phyloP scores from a whole-genome alignment of 1,284 basidiomycete species.

The Puccinia coronata region DNA sequence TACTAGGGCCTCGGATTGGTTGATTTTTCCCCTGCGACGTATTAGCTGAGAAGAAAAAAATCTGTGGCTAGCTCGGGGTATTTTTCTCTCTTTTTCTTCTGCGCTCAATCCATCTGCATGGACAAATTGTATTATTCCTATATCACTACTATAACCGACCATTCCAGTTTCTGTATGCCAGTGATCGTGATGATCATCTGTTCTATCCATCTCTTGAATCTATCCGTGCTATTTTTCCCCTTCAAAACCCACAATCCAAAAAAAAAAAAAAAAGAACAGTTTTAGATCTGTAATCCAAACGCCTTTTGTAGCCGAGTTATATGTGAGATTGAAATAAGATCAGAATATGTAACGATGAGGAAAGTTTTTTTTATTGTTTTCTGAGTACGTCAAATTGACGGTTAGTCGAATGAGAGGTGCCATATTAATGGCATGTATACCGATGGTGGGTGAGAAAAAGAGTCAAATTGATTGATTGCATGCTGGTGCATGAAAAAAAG shows the following conservation, averaged over 20 bases:
- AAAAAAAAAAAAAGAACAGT: not conserved
- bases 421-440: too few species aligned
- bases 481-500: too few species aligned
- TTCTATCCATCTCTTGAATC: too few species aligned
- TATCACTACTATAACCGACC: not conserved
- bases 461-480: too few species aligned
- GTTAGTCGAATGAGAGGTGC: too few species aligned
- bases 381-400: too few species aligned
- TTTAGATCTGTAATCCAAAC: not conserved
- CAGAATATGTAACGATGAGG: too few species aligned
- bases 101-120: not conserved
- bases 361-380: too few species aligned
- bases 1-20: not conserved
- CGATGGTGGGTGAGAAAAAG: too few species aligned
- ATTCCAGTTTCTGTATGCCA: not conserved
- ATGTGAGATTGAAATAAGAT: too few species aligned
- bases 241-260: too few species aligned
- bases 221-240: too few species aligned
- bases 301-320: not conserved
- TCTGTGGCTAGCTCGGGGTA: not conserved
- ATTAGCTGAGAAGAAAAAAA: not conserved
- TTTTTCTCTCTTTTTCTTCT: not conserved
- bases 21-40: not conserved
- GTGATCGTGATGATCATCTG: not conserved
- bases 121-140: constrained; percentile 1